Evolutionary conservation across 2,329 filamentous ascomycete genomes (phyloP).

Genomic region (Talaromyces albobiverticillius): DNA sequence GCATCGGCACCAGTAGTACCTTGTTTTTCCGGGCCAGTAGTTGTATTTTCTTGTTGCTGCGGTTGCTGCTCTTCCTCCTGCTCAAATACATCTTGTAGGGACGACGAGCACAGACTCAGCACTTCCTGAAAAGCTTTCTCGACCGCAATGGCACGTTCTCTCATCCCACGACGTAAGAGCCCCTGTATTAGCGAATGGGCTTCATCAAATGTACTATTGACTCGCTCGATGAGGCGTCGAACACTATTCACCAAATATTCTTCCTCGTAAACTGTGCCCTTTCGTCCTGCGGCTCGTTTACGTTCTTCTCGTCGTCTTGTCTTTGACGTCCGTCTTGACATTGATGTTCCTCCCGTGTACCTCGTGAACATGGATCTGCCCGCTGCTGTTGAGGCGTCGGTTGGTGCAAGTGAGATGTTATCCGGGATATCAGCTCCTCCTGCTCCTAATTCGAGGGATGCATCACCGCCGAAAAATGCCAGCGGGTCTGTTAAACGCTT

Average conservation of each 20-base stretch:
- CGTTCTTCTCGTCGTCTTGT: conserved; percentile 88
- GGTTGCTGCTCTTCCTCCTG: conserved; percentile 24
- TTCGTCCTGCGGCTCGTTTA: conserved; percentile 90
- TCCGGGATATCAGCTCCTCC: conserved; percentile 72
- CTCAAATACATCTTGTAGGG: conserved; percentile 69
- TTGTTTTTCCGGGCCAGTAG: conserved; percentile 17
- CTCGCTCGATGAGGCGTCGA: conserved; percentile 74
- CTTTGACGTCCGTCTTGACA: conserved; percentile 73
- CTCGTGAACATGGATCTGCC: conserved; percentile 88
- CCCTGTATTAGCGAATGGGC: conserved; percentile 72
- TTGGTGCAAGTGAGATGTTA: conserved; percentile 87
- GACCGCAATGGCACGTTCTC: conserved; percentile 77
- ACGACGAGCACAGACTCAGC: conserved; percentile 63
- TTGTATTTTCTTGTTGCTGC: conserved; percentile 11
- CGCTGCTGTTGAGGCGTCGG: conserved; percentile 70
- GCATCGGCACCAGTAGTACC: conserved; percentile 26
- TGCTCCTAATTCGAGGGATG: conserved; percentile 50
- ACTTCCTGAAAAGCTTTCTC: conserved; percentile 73
- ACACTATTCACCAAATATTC: conserved; percentile 93
- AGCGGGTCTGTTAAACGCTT: conserved; percentile 83
- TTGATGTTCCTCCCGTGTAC: conserved; percentile 69
- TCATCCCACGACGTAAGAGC: conserved; percentile 76
- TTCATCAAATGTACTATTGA: conserved; percentile 71
- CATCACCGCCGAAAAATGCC: conserved; percentile 81
- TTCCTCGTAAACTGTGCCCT: conserved; percentile 96